A percentile compares a stretch with the other conserved stretches of the same genome.
These are phyloP conservation scores for Rubroshorea leprosula DNA, from an alignment of 345 rosid genomes.

Conservation along the genomic window DNA sequence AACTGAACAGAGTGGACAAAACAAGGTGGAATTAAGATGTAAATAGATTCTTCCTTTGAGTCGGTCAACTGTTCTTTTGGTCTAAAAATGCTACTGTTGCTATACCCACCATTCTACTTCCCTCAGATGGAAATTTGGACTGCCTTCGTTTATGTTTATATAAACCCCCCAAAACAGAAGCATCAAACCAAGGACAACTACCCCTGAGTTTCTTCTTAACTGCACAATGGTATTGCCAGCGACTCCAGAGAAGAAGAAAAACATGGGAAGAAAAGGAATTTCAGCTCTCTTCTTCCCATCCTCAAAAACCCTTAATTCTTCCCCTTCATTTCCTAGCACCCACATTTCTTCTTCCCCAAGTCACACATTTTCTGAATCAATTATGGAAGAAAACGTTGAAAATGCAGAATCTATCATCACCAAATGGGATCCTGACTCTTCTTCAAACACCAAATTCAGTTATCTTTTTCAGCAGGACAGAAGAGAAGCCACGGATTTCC, in stretches of 20 bases:
- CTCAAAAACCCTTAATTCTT: slow-evolving; percentile 13
- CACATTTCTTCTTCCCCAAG: slow-evolving; percentile 21
- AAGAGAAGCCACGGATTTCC: slow-evolving; percentile 45
- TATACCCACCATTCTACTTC: background rate
- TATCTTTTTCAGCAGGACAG: slow-evolving; percentile 35
- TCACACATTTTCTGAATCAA: slow-evolving; percentile 30
- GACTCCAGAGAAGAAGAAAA: background rate
- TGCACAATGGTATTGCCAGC: background rate
- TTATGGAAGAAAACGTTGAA: slow-evolving; percentile 41
- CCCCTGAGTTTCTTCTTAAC: no score
- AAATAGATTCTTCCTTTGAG: no score
- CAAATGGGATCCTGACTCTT: slow-evolving; percentile 49
- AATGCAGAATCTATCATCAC: slow-evolving; percentile 45
- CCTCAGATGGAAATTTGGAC: background rate
- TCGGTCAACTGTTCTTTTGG: background rate
- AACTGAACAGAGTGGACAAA: no score
- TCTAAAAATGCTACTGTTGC: background rate
- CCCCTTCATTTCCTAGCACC: slow-evolving; percentile 24
- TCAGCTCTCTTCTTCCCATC: background rate
- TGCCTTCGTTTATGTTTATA: background rate
- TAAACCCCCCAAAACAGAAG: background rate
- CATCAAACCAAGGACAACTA: background rate
- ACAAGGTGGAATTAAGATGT: no score
- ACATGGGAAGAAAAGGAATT: background rate
- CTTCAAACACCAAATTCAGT: slow-evolving; percentile 26